Percentiles rank a stretch among this genome's conserved stretches.
Evolutionary conservation across 441 rosid species (phyloP).

Genomic region (Jatropha podagrica): DNA sequence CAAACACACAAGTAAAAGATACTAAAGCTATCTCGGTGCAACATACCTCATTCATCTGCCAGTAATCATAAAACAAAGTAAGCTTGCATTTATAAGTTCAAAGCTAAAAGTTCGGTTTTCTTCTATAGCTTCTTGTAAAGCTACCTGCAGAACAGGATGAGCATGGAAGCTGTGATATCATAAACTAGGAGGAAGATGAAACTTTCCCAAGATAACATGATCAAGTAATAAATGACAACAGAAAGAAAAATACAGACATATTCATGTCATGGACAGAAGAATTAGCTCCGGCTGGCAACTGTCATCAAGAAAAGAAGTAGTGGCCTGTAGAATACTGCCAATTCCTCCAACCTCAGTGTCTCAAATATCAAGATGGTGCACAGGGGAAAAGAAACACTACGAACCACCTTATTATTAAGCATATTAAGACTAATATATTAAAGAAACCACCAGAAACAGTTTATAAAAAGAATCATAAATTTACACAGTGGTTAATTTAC

Average conservation of each 20-base stretch:
- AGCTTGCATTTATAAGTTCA: slow-evolving; percentile 81
- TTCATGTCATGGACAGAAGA: background rate
- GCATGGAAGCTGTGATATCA: slow-evolving; percentile 19
- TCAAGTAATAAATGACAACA: background rate
- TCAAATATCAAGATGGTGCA: background rate
- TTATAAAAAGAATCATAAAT: background rate
- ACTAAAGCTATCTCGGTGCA: background rate
- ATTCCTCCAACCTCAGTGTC: background rate
- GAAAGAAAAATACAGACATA: slow-evolving; percentile 2
- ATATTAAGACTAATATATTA: background rate
- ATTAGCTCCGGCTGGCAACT: background rate
- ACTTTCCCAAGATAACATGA: background rate
- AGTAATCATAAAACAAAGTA: slow-evolving; percentile 79
- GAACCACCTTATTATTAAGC: background rate
- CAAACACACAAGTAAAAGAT: background rate
- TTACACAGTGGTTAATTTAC: background rate
- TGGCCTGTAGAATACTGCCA: background rate
- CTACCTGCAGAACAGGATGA: slow-evolving; percentile 45
- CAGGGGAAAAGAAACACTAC: background rate
- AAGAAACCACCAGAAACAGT: background rate
- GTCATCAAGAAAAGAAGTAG: background rate
- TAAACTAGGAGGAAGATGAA: background rate
- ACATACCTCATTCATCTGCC: slow-evolving; percentile 93
- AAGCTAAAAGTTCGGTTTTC: slow-evolving; percentile 35
- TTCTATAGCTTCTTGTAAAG: slow-evolving; percentile 44